Evolutionary conservation across 768 basidiomycete genomes (phyloP).

Genomic region (Porphyrellus cyaneotinctus): DNA sequence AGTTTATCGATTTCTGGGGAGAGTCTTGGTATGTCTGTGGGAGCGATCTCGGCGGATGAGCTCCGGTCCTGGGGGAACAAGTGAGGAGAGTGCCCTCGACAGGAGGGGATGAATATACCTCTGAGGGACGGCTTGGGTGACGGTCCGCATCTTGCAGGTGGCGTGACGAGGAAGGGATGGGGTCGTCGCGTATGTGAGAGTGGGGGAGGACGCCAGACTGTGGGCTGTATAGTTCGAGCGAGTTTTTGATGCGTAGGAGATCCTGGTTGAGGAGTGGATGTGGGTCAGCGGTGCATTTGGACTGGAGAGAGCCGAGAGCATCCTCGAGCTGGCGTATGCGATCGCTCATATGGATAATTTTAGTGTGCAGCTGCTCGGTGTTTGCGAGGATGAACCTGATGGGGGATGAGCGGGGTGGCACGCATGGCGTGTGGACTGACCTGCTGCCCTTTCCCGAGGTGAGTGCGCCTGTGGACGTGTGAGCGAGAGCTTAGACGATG

Average conservation of each 20-base stretch:
- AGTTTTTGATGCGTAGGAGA: slow-evolving; percentile 58
- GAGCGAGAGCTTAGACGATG: background rate
- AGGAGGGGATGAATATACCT: slow-evolving; percentile 14
- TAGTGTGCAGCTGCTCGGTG: slow-evolving; percentile 62
- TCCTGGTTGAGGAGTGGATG: slow-evolving; percentile 61
- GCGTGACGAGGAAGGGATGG: slow-evolving; percentile 13
- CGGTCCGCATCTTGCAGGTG: background rate
- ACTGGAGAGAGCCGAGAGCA: slow-evolving; percentile 45
- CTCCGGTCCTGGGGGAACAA: slow-evolving; percentile 19
- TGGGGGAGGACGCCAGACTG: slow-evolving; percentile 14
- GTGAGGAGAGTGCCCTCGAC: background rate
- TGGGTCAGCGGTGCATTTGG: slow-evolving; percentile 35
- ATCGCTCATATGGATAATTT: slow-evolving; percentile 56
- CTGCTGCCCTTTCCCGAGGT: slow-evolving; percentile 63
- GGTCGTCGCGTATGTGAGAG: slow-evolving; percentile 4
- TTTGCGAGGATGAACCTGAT: slow-evolving; percentile 63
- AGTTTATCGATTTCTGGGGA: slow-evolving; percentile 41
- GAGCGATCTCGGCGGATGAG: slow-evolving; percentile 23
- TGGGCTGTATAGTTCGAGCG: slow-evolving; percentile 56
- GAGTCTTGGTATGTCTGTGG: slow-evolving; percentile 17
- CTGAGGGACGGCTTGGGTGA: slow-evolving; percentile 18
- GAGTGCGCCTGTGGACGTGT: slow-evolving; percentile 42
- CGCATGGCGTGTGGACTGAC: slow-evolving; percentile 28
- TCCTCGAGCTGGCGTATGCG: slow-evolving; percentile 65
- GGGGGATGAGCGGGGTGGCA: slow-evolving; percentile 11